phyloP scores from a whole-genome alignment of 73 alveolate species.

The Symbiodinium pilosum region DNA sequence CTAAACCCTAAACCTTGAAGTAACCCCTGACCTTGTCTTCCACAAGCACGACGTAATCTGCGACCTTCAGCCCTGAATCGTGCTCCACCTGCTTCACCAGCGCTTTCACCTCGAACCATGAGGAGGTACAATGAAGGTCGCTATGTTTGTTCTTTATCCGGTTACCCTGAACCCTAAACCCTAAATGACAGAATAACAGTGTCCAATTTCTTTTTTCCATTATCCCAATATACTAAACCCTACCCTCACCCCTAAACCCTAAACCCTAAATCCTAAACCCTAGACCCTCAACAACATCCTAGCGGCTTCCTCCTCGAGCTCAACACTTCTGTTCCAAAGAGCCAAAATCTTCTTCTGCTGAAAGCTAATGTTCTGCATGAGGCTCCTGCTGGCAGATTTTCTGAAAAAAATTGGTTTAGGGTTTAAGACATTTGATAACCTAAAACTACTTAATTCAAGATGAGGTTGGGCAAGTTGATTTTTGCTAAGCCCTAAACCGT shows the following conservation, averaged over 20 bases:
- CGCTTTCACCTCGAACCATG: no score
- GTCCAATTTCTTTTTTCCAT: no score
- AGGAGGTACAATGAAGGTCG: no score
- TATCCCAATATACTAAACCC: neutral
- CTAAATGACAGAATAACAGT: neutral
- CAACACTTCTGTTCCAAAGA: conserved; percentile 47
- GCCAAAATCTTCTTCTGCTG: conserved; percentile 92
- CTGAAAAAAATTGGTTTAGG: neutral
- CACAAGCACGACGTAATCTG: conserved; percentile 35
- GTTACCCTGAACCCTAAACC: neutral
- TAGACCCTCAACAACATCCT: neutral
- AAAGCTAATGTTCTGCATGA: conserved; percentile 58
- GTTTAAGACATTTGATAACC: neutral
- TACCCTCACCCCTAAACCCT: neutral
- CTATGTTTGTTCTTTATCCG: no score
- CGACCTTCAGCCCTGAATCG: conserved; percentile 71
- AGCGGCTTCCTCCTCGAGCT: conserved; percentile 52
- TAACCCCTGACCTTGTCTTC: neutral
- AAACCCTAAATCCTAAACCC: conserved; percentile 4
- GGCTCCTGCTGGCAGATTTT: conserved; percentile 15
- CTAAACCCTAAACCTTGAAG: neutral
- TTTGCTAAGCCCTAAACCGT: no score
- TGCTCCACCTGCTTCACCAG: conserved; percentile 47
- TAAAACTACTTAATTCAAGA: neutral
- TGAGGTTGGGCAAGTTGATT: no score